A percentile compares a stretch with the other conserved stretches of the same genome.
These are phyloP conservation scores for Phaeoacremonium minimum DNA, from an alignment of 2,329 filamentous ascomycete species.

Conservation along the genomic window DNA sequence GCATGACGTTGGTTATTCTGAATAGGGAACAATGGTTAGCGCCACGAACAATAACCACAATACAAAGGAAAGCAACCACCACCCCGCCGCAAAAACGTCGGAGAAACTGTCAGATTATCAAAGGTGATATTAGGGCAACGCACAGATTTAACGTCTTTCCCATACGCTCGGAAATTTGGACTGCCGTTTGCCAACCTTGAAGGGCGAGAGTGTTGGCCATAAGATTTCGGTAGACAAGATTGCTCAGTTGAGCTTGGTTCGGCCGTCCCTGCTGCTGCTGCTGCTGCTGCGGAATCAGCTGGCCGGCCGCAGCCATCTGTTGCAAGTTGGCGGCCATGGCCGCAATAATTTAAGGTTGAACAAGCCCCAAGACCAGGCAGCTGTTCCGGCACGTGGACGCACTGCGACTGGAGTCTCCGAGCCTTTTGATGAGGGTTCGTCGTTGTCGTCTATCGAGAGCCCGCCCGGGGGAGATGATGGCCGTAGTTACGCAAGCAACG, in stretches of 20 bases:
- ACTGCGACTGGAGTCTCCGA: no score
- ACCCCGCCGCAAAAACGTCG: no score
- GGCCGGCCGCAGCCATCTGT: constrained; percentile 46
- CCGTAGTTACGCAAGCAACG: constrained; percentile 7
- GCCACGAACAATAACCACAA: no score
- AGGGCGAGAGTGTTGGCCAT: constrained; percentile 15
- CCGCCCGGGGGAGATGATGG: no score
- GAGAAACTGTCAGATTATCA: no score
- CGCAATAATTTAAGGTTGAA: constrained; percentile 22
- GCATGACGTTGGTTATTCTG: constrained; percentile 47
- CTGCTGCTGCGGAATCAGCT: constrained; percentile 38
- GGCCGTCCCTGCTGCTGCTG: constrained; percentile 12
- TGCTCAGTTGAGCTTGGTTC: constrained; percentile 5
- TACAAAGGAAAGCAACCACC: no score
- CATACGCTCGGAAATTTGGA: constrained; percentile 24
- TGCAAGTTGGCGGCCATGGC: constrained; percentile 59
- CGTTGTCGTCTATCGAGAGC: no score
- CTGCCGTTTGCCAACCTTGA: constrained; percentile 25
- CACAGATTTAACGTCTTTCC: constrained; percentile 29
- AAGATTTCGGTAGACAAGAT: constrained; percentile 15
- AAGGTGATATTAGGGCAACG: no score
- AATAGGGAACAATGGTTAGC: constrained; percentile 9
- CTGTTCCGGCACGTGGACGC: no score
- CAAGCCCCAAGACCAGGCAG: constrained; percentile 7
- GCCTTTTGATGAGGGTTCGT: no score